Base-by-base conservation (phyloP, 768 basidiomycete genomes). In the Tricholoma matsutake region DNA sequence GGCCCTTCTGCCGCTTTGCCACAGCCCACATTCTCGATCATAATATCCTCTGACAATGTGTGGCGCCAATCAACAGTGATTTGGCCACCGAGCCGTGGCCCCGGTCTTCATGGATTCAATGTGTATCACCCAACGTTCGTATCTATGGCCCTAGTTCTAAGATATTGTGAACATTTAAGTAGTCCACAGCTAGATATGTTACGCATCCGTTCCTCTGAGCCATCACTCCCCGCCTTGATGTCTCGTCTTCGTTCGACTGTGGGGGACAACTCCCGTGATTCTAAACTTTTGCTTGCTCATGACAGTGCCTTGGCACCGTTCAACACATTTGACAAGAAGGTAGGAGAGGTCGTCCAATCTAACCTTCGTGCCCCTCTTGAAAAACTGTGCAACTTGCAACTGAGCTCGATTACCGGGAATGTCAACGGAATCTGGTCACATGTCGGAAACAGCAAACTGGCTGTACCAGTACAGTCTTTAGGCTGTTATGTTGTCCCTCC, bases 41-140 rank as follows among this genome's bases (percentile, higher is more conserved):
- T 11, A 22, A 13, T 28, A 53, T 39, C 31, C 37, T 22, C 37
- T 43, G 53, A 64, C 57, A 64, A 64, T 64, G 57, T 29, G 16
- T 45, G 59, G 37, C 57, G 60, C 60, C 60, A 52, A 61, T 32
- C 51, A 61, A 55, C 60, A 35, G 52, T 47, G 57, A 35, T 52
- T 28, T 45, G 29, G 31, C 51, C 51, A 53, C 29, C 51, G 18
- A 18, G n/a, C 51, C 29, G 8, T 32, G 51, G 47, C 22, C 47
- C 20, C 41, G 41, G 41, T 41, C 34, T 41, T 55, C 45, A 54
- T 51, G 20, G 54, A 52, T 28, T 58, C 61, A 61, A 51, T 61
- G 52, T n/a, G 47, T 31, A 31, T 31, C 31, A 28, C 51, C 29
- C 29, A 53, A 53, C 29, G n/a, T 53, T 32, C 16, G 51, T 53